These are phyloP conservation scores for Mariannaea elegans DNA, from an alignment of 2,329 filamentous ascomycete genomes.

Conservation along the genomic window DNA sequence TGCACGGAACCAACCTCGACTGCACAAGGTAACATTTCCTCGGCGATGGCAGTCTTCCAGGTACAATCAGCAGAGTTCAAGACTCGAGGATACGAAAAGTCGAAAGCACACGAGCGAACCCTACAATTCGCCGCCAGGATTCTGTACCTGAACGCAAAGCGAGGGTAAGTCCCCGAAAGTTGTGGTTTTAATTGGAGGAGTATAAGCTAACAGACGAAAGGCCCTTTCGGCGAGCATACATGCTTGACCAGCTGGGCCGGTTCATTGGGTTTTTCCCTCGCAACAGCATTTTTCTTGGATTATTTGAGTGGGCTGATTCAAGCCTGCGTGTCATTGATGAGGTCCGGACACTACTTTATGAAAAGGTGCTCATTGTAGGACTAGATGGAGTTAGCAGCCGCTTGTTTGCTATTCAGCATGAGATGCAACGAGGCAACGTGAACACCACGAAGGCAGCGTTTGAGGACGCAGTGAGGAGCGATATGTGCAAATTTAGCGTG, in stretches of 20 bases:
- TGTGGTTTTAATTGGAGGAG: not conserved
- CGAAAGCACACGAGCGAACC: conserved; percentile 65
- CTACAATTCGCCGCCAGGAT: conserved; percentile 75
- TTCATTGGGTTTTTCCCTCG: conserved; percentile 73
- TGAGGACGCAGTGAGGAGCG: conserved; percentile 58
- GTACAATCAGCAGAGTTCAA: conserved; percentile 54
- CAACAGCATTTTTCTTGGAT: conserved; percentile 78
- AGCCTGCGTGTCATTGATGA: conserved; percentile 79
- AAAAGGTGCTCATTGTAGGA: conserved; percentile 54
- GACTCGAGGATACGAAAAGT: conserved; percentile 44
- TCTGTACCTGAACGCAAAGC: conserved; percentile 70
- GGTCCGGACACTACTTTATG: conserved; percentile 71
- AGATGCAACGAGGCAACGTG: conserved; percentile 56
- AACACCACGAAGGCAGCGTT: conserved; percentile 62
- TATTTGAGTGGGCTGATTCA: conserved; percentile 79
- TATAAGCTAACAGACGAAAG: conserved; percentile 46
- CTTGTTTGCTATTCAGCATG: conserved; percentile 61
- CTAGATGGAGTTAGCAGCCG: conserved; percentile 56
- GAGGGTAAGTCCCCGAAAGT: conserved; percentile 53
- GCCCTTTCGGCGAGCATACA: conserved; percentile 72
- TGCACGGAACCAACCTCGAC: conserved; percentile 54
- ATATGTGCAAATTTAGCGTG: conserved; percentile 50
- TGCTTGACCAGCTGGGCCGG: conserved; percentile 68
- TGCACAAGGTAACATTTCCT: conserved; percentile 64
- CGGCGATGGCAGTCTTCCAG: conserved; percentile 55